phyloP scores from a whole-genome alignment of 1,284 basidiomycete genomes.

The Singerocomus inundabilis region DNA sequence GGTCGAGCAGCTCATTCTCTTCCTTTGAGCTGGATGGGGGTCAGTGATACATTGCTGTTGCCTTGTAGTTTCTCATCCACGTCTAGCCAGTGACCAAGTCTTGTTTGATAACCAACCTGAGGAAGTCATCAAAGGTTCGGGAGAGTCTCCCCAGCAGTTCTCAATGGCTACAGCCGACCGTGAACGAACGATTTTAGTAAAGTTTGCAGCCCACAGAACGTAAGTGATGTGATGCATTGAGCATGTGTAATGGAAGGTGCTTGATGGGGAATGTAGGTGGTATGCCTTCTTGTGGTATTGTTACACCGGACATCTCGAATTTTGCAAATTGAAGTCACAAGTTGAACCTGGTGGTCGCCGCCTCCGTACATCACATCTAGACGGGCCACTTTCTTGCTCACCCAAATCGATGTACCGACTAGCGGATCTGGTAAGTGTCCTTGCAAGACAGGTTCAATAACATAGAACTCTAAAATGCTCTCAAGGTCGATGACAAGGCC shows the following conservation, averaged over 20 bases:
- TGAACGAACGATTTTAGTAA: conserved; percentile 12
- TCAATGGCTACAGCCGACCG: neutral
- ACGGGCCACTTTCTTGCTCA: conserved; percentile 23
- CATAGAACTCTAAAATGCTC: neutral
- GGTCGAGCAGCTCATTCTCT: conserved; percentile 6
- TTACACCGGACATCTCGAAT: conserved; percentile 28
- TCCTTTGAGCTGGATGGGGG: conserved; percentile 11
- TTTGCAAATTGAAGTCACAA: conserved; percentile 25
- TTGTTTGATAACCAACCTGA: neutral
- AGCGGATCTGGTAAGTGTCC: conserved; percentile 23
- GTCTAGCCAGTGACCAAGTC: conserved; percentile 7
- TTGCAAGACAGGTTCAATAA: neutral
- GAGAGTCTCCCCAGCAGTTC: neutral
- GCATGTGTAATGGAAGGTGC: neutral
- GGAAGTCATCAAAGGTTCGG: conserved; percentile 6
- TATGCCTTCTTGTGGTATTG: conserved; percentile 33
- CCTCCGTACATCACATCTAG: neutral
- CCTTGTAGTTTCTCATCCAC: conserved; percentile 10
- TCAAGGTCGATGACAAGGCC: conserved; percentile 20
- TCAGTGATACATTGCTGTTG: neutral
- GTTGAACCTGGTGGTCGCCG: neutral
- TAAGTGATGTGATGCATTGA: conserved; percentile 8
- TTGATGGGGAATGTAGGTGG: conserved; percentile 20
- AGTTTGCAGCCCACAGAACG: conserved; percentile 30
- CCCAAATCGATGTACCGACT: conserved; percentile 36